Evolutionary conservation across 306 rosid species (phyloP).

Genomic region (Begonia masoniana): DNA sequence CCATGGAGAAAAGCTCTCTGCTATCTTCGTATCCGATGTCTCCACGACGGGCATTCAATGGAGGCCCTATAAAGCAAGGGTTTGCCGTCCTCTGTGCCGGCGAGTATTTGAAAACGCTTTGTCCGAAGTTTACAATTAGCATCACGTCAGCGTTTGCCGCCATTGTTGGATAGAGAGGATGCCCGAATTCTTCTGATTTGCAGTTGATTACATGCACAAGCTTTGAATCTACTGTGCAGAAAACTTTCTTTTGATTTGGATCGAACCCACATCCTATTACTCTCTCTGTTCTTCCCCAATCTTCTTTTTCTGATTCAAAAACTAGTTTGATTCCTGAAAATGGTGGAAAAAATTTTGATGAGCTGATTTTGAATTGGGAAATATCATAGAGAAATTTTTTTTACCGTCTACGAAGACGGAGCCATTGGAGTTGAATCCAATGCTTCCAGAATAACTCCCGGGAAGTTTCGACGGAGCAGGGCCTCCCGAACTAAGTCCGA

Average conservation of each 20-base stretch:
- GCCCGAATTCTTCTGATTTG: constrained; percentile 57
- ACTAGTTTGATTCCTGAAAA: constrained; percentile 61
- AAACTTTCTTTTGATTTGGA: constrained; percentile 68
- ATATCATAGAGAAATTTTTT: neutral
- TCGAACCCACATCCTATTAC: constrained; percentile 89
- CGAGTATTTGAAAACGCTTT: constrained; percentile 57
- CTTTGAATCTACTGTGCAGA: constrained; percentile 75
- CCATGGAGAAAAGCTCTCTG: constrained; percentile 89
- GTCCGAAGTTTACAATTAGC: constrained; percentile 74
- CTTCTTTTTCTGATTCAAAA: constrained; percentile 41
- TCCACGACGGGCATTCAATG: constrained; percentile 21
- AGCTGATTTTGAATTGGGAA: neutral
- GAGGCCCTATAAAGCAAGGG: constrained; percentile 69
- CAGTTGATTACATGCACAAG: constrained; percentile 61
- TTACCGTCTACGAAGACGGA: constrained; percentile 87
- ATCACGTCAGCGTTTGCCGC: constrained; percentile 43
- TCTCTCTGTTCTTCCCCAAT: constrained; percentile 55
- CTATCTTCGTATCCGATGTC: constrained; percentile 64
- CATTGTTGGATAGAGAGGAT: constrained; percentile 56
- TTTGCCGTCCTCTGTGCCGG: constrained; percentile 81
- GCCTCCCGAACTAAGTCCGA: constrained; percentile 58
- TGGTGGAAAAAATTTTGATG: too few relatives aligned
- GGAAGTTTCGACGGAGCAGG: constrained; percentile 53
- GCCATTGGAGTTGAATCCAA: constrained; percentile 89
- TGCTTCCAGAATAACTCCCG: constrained; percentile 76